Conservation (phyloP, 2,329 filamentous ascomycete species). For the Ambrosiella xylebori region DNA sequence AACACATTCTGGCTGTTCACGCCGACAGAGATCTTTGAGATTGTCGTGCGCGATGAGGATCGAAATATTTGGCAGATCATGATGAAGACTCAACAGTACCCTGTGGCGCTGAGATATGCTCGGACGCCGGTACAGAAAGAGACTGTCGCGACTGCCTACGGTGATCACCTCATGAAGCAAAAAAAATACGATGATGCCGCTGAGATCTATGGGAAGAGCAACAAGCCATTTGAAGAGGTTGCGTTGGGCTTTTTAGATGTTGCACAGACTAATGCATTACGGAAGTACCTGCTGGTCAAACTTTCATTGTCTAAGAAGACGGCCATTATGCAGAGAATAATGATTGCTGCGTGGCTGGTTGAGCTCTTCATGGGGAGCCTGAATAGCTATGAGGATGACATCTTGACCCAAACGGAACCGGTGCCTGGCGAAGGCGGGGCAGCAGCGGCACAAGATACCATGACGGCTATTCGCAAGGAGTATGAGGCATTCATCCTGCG, state of each 20-base stretch:
- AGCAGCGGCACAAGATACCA: conserved; percentile 53
- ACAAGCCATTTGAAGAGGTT: conserved; percentile 92
- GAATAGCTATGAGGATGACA: conserved; percentile 84
- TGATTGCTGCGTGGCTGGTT: conserved; percentile 89
- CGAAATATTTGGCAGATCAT: conserved; percentile 91
- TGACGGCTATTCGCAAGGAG: conserved; percentile 54
- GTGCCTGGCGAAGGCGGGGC: conserved; percentile 44
- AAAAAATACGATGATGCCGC: conserved; percentile 76
- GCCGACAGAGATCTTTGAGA: conserved; percentile 76
- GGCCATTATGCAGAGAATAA: conserved; percentile 77
- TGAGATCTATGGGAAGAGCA: conserved; percentile 80
- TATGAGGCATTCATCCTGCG: conserved; percentile 77
- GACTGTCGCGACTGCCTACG: conserved; percentile 77
- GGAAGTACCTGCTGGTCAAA: conserved; percentile 78
- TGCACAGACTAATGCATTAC: conserved; percentile 73
- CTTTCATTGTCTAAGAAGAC: conserved; percentile 66
- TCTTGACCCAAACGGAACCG: conserved; percentile 73
- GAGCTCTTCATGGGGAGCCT: conserved; percentile 97
- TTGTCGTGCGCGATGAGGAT: conserved; percentile 78
- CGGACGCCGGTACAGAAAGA: conserved; percentile 69
- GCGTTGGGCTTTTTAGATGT: conserved; percentile 81
- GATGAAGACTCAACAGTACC: conserved; percentile 72
- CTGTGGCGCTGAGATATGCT: conserved; percentile 72
- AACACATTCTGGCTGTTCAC: conserved; percentile 98
- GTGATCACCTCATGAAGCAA: conserved; percentile 70